phyloP scores from a whole-genome alignment of 2,329 filamentous ascomycete species.

The Fusarium denticulatum region DNA sequence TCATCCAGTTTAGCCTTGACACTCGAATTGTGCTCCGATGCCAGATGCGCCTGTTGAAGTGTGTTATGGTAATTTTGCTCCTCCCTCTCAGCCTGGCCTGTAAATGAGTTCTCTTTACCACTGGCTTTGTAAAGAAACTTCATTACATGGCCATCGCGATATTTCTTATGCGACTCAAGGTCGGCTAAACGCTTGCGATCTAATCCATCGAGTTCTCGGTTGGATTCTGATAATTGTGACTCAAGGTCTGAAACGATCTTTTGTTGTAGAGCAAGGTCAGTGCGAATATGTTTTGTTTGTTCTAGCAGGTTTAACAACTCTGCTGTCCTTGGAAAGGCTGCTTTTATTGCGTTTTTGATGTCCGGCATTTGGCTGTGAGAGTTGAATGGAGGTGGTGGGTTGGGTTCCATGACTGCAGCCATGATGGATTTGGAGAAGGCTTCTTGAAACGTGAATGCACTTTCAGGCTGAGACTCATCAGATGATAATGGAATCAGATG shows the following conservation, averaged over 20 bases:
- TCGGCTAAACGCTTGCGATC: slow-evolving; percentile 56
- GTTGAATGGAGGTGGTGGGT: slow-evolving; percentile 7
- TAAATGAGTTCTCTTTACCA: slow-evolving; percentile 54
- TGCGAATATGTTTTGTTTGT: slow-evolving; percentile 59
- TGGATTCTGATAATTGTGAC: slow-evolving; percentile 49
- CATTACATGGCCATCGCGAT: slow-evolving; percentile 62
- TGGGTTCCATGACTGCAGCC: slow-evolving; percentile 7
- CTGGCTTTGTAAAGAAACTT: slow-evolving; percentile 62
- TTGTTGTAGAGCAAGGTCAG: slow-evolving; percentile 57
- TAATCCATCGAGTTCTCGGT: slow-evolving; percentile 52
- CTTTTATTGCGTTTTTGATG: slow-evolving; percentile 50
- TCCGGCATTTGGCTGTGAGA: slow-evolving; percentile 37
- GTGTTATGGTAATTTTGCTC: slow-evolving; percentile 65
- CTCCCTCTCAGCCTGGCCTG: slow-evolving; percentile 61
- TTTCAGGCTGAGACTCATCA: slow-evolving; percentile 3
- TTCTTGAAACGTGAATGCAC: not conserved
- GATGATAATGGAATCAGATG: slow-evolving; percentile 24
- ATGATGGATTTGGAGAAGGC: not conserved
- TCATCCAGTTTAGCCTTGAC: slow-evolving; percentile 53
- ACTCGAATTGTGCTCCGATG: slow-evolving; percentile 54
- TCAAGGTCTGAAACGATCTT: slow-evolving; percentile 58
- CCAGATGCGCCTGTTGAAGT: slow-evolving; percentile 58
- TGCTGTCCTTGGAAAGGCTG: slow-evolving; percentile 52
- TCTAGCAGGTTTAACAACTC: slow-evolving; percentile 58
- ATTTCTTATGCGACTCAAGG: slow-evolving; percentile 61